phyloP scores from a whole-genome alignment of 1,284 basidiomycete species.

The Cystobasidium sp. region DNA sequence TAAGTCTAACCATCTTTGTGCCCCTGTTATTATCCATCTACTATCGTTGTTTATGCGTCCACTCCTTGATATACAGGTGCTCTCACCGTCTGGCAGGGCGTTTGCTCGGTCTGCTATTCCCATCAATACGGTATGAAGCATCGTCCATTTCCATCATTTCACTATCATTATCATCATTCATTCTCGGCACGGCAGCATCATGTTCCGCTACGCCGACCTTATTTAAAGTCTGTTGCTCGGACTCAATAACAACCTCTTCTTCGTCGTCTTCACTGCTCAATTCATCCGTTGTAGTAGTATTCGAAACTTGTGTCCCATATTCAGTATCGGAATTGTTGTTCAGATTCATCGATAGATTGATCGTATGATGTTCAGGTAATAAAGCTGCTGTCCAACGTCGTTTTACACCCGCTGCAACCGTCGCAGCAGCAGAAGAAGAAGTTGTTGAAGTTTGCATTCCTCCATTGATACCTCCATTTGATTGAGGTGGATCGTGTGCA shows the following conservation, averaged over 20 bases:
- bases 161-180: neutral
- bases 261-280: neutral
- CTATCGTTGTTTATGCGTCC: no score
- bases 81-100: conserved; percentile 19
- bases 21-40: no score
- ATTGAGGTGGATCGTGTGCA: neutral
- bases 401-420: conserved; percentile 19
- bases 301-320: conserved; percentile 9
- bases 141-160: conserved; percentile 35
- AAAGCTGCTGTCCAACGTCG: conserved; percentile 37
- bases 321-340: neutral
- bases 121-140: conserved; percentile 30
- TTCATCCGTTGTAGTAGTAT: neutral
- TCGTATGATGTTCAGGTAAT: conserved; percentile 39
- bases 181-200: neutral
- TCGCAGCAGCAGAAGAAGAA: neutral
- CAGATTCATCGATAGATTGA: conserved; percentile 11
- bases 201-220: no score
- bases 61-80: no score
- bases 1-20: no score
- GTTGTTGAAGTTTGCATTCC: neutral
- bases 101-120: conserved; percentile 33
- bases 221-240: no score
- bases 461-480: no score
- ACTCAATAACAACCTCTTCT: neutral